Evolutionary conservation across 1,139 yeast species (phyloP), one percentile per base, ranked within the genome.

Genomic region (Protomyces gravidus): DNA sequence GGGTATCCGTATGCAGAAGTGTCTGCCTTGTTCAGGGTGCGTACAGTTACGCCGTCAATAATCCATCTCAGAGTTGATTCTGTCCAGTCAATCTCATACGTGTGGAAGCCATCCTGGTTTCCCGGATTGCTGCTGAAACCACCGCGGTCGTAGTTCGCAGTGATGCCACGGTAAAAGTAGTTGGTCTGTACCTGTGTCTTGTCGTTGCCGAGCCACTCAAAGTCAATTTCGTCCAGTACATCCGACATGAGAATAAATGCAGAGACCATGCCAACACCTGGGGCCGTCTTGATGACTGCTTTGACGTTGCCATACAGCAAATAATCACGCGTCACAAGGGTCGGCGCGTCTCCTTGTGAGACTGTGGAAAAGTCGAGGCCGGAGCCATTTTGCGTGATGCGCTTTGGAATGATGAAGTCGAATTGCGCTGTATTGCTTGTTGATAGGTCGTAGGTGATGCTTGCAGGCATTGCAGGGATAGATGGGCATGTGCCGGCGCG

Each of bases 161-260:
- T 50, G 27, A 42, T 72, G 71, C 94, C 96, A 69, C 85, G 83
- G 71, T 81, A 82, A 74, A 86, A 89, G 76, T 71, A 89, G 74
- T 89, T 89, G 26, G 89, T 76, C 75, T 89, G 92, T 1, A 83
- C 86, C 39, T 74, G 71, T 17, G 77, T 77, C 67, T 86, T 75
- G 69, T 86, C 80, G 67, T 80, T 79, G 63, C 97, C 97, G 62
- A 89, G 84, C 67, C 82, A 85, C 75, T 89, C 97, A 69, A 75
- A 84, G 80, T 89, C 97, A 68, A 89, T 80, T 78, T 90, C 97
- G 75, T 89, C 97, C 73, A 85, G 84, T 47, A 86, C 89, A 68
- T 87, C 89, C 1, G 95, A 86, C 75, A 83, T 27, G 26, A 48
- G 36, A 49, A 89, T 88, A 68, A 85, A 82, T n/a, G 96, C 92